These are phyloP conservation scores for Arctostaphylos glauca DNA, from an alignment of 148 eudicot genomes.

Conservation along the genomic window DNA sequence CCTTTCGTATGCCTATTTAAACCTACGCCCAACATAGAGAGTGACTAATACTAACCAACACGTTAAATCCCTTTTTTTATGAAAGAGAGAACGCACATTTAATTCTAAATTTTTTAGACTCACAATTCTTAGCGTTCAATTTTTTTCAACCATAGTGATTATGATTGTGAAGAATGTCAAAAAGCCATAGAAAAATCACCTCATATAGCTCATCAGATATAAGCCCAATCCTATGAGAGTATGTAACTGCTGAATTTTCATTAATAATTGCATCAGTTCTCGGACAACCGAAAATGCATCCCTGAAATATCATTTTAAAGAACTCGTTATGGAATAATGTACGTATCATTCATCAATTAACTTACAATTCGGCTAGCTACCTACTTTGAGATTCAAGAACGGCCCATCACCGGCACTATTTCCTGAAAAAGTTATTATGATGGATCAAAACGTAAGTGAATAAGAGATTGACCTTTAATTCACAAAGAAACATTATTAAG, in stretches of 20 bases:
- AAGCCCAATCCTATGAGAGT: conserved; percentile 11
- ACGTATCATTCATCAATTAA: too few relatives aligned
- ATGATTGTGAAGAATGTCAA: too few relatives aligned
- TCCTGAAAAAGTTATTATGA: background rate
- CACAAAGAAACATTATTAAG: background rate
- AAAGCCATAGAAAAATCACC: background rate
- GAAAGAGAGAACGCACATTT: too few relatives aligned
- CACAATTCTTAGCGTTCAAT: too few relatives aligned
- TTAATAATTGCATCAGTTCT: conserved; percentile 18
- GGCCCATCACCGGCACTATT: conserved; percentile 7
- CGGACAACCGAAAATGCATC: conserved; percentile 21
- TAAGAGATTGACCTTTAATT: background rate
- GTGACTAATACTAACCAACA: too few relatives aligned
- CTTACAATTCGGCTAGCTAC: background rate
- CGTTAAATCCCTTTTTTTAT: too few relatives aligned
- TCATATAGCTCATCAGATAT: conserved; percentile 19
- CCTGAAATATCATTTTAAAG: conserved; percentile 1
- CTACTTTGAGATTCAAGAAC: conserved; percentile 18
- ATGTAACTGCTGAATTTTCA: conserved; percentile 14
- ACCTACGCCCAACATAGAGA: too few relatives aligned
- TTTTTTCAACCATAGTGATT: too few relatives aligned
- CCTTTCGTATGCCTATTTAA: too few relatives aligned
- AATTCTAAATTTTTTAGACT: too few relatives aligned
- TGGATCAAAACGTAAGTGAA: background rate
- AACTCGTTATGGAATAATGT: too few relatives aligned